A percentile compares a stretch with the other conserved stretches of the same genome.
Conservation (phyloP, 2,329 filamentous ascomycete genomes). For the Colletotrichum chrysophilum region DNA sequence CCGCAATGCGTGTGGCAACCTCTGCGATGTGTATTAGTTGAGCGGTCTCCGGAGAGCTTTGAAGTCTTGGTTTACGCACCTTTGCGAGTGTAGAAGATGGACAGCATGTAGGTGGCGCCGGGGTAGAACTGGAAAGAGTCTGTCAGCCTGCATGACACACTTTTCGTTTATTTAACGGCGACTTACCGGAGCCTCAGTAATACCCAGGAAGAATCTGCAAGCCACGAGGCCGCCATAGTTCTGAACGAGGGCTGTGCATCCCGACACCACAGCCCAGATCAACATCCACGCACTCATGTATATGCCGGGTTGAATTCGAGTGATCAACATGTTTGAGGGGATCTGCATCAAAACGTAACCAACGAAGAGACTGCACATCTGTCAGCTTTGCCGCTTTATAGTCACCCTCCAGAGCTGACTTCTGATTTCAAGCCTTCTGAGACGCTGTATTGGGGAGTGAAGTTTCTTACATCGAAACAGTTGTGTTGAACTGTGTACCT, state of each 20-base stretch:
- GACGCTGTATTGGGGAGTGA: background rate
- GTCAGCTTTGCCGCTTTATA: background rate
- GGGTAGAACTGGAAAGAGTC: conserved; percentile 36
- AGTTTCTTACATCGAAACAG: conserved; percentile 39
- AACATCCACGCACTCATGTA: conserved; percentile 48
- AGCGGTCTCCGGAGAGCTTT: accelerated
- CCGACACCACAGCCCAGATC: conserved; percentile 43
- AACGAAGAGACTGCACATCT: conserved; percentile 33
- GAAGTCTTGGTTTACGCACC: conserved; percentile 18
- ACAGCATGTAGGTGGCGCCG: conserved; percentile 39
- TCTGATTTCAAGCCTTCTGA: background rate
- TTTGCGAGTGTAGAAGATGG: conserved; percentile 37
- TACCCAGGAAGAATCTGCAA: conserved; percentile 42
- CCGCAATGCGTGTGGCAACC: conserved; percentile 63
- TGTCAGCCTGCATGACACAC: accelerated
- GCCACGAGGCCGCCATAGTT: conserved; percentile 38
- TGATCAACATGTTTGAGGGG: conserved; percentile 49
- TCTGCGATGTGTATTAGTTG: conserved; percentile 40
- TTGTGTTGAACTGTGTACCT: conserved; percentile 39
- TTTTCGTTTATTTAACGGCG: background rate
- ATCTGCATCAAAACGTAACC: conserved; percentile 45
- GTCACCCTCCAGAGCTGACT: background rate
- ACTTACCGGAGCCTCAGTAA: conserved; percentile 41
- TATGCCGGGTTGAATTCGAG: conserved; percentile 42
- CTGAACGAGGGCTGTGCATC: conserved; percentile 40